Conservation (phyloP, 2,329 filamentous ascomycete genomes). For the Hypoxylon sp. region DNA sequence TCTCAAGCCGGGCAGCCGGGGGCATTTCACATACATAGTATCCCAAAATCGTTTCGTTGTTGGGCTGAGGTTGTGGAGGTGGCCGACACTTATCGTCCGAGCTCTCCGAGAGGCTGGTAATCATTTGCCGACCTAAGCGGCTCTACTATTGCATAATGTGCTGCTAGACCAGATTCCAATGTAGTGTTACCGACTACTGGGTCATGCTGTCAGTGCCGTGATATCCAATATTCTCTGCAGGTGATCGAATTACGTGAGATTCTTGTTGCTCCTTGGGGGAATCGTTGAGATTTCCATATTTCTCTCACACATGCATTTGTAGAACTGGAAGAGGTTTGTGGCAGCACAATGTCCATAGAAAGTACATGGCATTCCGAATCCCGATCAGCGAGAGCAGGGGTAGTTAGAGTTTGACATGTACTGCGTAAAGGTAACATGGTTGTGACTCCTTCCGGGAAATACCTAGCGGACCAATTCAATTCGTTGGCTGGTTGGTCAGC, state of each 20-base stretch:
- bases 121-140: constrained; percentile 16
- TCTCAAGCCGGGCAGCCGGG: constrained; percentile 1
- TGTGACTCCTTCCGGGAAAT: constrained; percentile 3
- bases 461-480: constrained; percentile 26
- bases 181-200: not conserved
- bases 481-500: too few species aligned
- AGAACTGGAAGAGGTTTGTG: not conserved
- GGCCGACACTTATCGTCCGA: constrained; percentile 16
- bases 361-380: not conserved
- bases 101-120: constrained; percentile 25
- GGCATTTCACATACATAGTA: too few species aligned
- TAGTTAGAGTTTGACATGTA: not conserved
- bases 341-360: not conserved
- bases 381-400: not conserved
- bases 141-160: not conserved
- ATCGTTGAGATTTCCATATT: not conserved
- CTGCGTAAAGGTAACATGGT: constrained; percentile 13
- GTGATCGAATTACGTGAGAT: constrained; percentile 11
- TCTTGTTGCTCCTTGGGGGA: not conserved
- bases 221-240: not conserved
- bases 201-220: not conserved
- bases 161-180: not conserved
- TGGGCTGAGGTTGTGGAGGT: constrained; percentile 19
- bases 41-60: constrained; percentile 17
- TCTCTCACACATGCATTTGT: not conserved